These are phyloP conservation scores for Escallonia herrerae DNA, from an alignment of 129 eudicot genomes.

Conservation along the genomic window DNA sequence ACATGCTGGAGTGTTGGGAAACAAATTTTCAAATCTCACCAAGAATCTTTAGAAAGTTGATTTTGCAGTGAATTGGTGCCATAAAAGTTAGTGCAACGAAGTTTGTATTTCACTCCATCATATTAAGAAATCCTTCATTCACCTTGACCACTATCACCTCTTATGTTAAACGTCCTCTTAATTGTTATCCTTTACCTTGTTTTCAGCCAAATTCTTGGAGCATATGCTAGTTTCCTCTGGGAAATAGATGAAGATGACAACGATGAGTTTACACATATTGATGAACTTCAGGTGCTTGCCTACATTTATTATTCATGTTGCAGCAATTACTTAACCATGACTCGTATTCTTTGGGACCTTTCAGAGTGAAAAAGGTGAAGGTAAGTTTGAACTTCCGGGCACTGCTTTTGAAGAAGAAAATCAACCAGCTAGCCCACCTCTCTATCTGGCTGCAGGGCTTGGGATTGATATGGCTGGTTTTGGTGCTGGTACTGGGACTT, in stretches of 20 bases:
- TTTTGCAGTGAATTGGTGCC: not conserved
- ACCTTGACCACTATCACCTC: not conserved
- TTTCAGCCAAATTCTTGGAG: conserved; percentile 71
- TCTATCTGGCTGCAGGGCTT: conserved; percentile 34
- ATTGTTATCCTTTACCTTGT: conserved; percentile 1
- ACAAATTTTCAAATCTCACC: too few species aligned
- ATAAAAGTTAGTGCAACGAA: not conserved
- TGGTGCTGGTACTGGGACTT: not conserved
- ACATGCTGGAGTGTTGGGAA: too few species aligned
- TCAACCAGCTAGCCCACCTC: conserved; percentile 26
- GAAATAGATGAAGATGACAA: conserved; percentile 46
- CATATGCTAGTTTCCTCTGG: conserved; percentile 90
- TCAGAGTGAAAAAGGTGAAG: conserved; percentile 7
- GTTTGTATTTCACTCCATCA: not conserved
- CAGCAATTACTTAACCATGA: not conserved
- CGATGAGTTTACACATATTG: conserved; percentile 17
- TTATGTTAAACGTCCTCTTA: conserved; percentile 1
- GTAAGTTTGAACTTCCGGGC: not conserved
- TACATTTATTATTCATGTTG: not conserved
- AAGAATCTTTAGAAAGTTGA: not conserved
- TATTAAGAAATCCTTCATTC: not conserved
- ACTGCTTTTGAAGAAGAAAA: conserved; percentile 12
- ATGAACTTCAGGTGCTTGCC: conserved; percentile 28
- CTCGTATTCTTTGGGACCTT: not conserved
- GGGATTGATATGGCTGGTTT: conserved; percentile 17